Base-by-base conservation (phyloP, 306 rosid species). In the Albizia julibrissin region DNA sequence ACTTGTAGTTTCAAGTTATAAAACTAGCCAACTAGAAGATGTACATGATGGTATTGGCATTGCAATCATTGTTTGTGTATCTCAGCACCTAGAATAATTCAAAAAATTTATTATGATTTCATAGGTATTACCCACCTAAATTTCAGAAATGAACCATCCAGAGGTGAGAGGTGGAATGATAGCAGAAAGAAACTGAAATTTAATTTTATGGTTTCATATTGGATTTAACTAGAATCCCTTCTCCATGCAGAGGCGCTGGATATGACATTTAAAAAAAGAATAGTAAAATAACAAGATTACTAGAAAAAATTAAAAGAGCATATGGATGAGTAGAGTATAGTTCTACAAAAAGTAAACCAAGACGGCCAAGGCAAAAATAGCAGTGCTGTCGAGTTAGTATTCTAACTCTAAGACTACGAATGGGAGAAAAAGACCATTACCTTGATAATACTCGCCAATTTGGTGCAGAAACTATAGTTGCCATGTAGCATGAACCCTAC, bases 401-500 rank as follows among this genome's bases (percentile, higher is more conserved):
- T 22, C 74, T n/a, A 27, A 61, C 33, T 22, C 70, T 29, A 29
- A 54, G n/a, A 21, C 65, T 10, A 4, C 77, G 68, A 40, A 13
- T 44, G 54, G 42, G 27, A 58, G 68, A 76, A 24, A 64, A 21
- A n/a, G 67, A 80, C 26, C 56, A 79, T 37, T 87, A 90, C 98
- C 95, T 89, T 91, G 72, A 89, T 74, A 82, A 91, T 76, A 43
- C 80, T 84, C 52, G 90, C 84, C 62, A 91, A 87, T 85, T 91
- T 94, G 85, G 86, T 86, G 88, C 90, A 91, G 89, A 94, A 94
- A 82, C 88, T 87, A 73, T 31, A 90, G 85, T 88, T 93, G 52
- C 98, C 98, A 69, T 94, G 90, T 74, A 93, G 97, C 97, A 94
- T 86, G 87, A 94, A 74, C 78, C 98, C 92, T 49, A 90, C 90